These are phyloP conservation scores for Cercospora zeina DNA, from an alignment of 2,329 filamentous ascomycete genomes.

Conservation along the genomic window DNA sequence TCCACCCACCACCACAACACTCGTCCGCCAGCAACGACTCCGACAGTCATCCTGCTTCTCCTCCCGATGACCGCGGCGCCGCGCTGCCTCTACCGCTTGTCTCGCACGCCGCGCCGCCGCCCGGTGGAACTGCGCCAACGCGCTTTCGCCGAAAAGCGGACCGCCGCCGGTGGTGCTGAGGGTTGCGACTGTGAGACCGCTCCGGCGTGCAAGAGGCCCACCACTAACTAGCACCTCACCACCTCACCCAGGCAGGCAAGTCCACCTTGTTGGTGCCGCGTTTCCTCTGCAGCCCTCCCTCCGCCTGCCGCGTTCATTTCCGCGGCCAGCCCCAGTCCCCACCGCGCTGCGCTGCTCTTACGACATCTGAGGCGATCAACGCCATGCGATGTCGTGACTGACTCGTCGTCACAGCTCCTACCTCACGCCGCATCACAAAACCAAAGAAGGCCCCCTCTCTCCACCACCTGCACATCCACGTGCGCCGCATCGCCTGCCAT, in stretches of 20 bases:
- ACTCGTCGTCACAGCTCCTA: conserved; percentile 13
- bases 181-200: conserved; percentile 7
- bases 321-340: background rate
- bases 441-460: background rate
- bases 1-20: background rate
- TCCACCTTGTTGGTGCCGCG: background rate
- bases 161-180: background rate
- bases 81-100: background rate
- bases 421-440: background rate
- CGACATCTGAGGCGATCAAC: conserved; percentile 16
- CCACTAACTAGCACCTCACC: conserved; percentile 1
- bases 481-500: conserved; percentile 10
- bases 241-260: background rate
- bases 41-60: background rate
- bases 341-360: conserved; percentile 5
- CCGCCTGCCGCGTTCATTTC: background rate
- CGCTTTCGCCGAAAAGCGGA: background rate
- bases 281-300: background rate
- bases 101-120: background rate
- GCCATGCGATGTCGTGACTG: conserved; percentile 19
- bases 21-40: background rate
- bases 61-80: background rate
- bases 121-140: background rate
- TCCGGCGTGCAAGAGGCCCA: conserved; percentile 3
- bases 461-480: background rate